Base-by-base conservation (phyloP, 257 asterid species). In the Nicotiana obtusifolia region DNA sequence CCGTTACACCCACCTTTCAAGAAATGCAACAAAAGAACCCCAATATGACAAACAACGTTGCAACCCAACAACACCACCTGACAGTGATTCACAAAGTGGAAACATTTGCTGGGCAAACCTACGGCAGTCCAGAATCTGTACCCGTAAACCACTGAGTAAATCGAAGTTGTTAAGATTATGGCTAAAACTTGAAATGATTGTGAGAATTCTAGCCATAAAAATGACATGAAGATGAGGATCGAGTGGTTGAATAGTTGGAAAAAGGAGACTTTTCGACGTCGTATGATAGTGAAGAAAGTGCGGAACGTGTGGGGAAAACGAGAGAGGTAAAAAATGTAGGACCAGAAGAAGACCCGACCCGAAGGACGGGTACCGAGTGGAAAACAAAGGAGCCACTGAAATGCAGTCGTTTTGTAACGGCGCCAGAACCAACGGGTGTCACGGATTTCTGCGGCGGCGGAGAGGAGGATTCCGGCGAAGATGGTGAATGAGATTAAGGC, bases 341-440 rank as follows among this genome's bases (percentile, higher is more conserved):
- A 94, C 98, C 98, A 94, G 90, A 94, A 93, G 91, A 94, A 94
- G 0, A 94, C 98, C 85, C 97, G 93, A 5, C 97, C 97, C 0
- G 97, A 90, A 77, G 98, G 97, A 67, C 98, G 98, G 0, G 95
- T 94, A 28, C 98, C 97, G 0, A 94, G 81, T 0, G 97, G 97
- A 79, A 94, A 93, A 64, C 98, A 94, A 75, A 94, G 89, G 64
- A 93, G 91, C 98, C 98, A 94, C 77, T 94, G 95, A 59, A 90
- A 82, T 0, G 98, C 83, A 5, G 97, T 93, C 65, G 92, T 93
- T 28, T 89, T 88, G n/a, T 88, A 84, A 26, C 97, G 87, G 3
- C 92, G 86, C 97, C 97, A 93, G 86, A 87, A 85, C 97, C 97
- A 93, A 33, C 98, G 94, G 61, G 95, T 84, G 76, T 93, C 97